Conservation (phyloP, 306 rosid species). For the Fragaria vesca region DNA sequence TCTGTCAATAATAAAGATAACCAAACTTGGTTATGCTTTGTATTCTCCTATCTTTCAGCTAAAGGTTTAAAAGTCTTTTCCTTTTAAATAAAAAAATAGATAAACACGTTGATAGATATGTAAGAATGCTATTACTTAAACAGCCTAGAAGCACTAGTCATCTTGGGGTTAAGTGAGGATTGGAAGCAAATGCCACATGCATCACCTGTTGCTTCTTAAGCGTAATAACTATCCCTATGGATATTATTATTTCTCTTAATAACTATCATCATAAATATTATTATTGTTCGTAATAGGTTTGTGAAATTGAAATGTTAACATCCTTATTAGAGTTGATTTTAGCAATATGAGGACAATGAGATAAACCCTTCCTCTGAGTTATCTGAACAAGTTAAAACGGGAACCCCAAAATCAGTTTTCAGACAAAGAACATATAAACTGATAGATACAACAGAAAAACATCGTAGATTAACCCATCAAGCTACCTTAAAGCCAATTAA, state of each 20-base stretch:
- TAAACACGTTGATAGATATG: neutral
- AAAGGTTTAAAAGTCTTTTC: neutral
- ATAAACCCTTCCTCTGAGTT: neutral
- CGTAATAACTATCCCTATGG: neutral
- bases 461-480: neutral
- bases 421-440: neutral
- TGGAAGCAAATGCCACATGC: constrained; percentile 3
- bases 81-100: neutral
- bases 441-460: neutral
- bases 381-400: neutral
- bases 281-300: neutral
- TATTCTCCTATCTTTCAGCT: neutral
- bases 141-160: neutral
- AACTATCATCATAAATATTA: no score
- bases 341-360: neutral
- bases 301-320: neutral
- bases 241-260: neutral
- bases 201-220: neutral
- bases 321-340: neutral
- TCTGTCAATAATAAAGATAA: neutral
- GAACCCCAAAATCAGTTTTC: neutral
- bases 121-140: neutral
- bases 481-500: constrained; percentile 8
- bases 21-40: constrained; percentile 5
- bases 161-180: neutral